These are phyloP conservation scores for Fusarium sp. DNA, from an alignment of 2,329 filamentous ascomycete genomes.

Conservation along the genomic window DNA sequence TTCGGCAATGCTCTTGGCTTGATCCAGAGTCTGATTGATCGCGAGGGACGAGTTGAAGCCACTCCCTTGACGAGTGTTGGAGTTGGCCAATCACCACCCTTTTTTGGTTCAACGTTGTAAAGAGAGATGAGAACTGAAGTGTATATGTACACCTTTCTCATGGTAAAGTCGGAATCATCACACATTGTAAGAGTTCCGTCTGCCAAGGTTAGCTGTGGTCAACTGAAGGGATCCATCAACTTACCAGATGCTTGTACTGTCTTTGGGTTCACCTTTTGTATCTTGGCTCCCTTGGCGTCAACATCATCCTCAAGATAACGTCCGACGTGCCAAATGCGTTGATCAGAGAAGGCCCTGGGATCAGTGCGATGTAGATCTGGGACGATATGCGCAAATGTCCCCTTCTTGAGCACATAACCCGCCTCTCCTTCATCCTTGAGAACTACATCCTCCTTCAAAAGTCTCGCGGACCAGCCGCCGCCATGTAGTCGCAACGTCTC, in stretches of 20 bases:
- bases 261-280: slow-evolving; percentile 35
- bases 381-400: slow-evolving; percentile 48
- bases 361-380: slow-evolving; percentile 50
- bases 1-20: slow-evolving; percentile 36
- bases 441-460: slow-evolving; percentile 46
- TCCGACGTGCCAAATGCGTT: slow-evolving; percentile 49
- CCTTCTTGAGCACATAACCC: slow-evolving; percentile 47
- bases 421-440: slow-evolving; percentile 41
- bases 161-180: slow-evolving; percentile 46
- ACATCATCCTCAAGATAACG: slow-evolving; percentile 46
- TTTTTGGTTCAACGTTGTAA: slow-evolving; percentile 49
- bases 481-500: slow-evolving; percentile 55
- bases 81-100: slow-evolving; percentile 41
- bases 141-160: slow-evolving; percentile 49
- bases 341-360: slow-evolving; percentile 45
- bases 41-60: slow-evolving; percentile 42
- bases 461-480: slow-evolving; percentile 45
- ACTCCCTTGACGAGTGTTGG: slow-evolving; percentile 40
- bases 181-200: slow-evolving; percentile 48
- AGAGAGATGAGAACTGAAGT: slow-evolving; percentile 49
- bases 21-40: slow-evolving; percentile 47
- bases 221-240: background rate
- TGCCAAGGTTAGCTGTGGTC: slow-evolving; percentile 26
- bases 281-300: slow-evolving; percentile 39
- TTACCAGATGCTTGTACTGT: slow-evolving; percentile 49